Conservation (phyloP, 2,329 filamentous ascomycete species). For the Penicillium rolfsii region DNA sequence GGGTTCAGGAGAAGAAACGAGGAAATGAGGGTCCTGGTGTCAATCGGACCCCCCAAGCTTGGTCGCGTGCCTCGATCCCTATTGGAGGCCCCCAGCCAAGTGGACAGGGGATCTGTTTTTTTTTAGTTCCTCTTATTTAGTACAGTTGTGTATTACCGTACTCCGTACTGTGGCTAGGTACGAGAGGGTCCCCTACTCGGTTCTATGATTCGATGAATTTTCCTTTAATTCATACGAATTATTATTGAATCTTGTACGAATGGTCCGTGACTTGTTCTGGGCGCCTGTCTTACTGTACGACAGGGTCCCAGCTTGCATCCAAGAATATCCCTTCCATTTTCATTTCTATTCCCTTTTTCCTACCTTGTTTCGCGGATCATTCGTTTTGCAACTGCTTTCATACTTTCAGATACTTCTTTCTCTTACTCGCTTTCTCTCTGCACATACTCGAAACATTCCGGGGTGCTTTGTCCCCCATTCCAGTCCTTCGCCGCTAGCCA, state of each 20-base stretch:
- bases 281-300: not conserved
- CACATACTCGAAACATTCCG: constrained; percentile 10
- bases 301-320: not conserved
- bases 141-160: not conserved
- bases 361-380: not conserved
- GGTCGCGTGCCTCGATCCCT: constrained; percentile 12
- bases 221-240: not conserved
- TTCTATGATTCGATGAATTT: not conserved
- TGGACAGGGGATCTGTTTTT: not conserved
- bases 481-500: constrained; percentile 8
- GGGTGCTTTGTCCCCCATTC: constrained; percentile 13
- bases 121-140: not conserved
- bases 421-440: not conserved
- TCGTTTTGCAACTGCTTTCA: not conserved
- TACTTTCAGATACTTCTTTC: not conserved
- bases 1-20: not conserved
- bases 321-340: constrained; percentile 6
- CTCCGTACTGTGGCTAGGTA: not conserved
- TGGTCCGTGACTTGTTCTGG: not conserved
- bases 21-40: not conserved
- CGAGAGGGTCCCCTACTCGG: not conserved
- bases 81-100: not conserved
- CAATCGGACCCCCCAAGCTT: constrained; percentile 4
- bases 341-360: not conserved
- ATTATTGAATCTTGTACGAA: not conserved